These are phyloP conservation scores for Capronia epimyces DNA, from an alignment of 2,329 filamentous ascomycete genomes.

Conservation along the genomic window DNA sequence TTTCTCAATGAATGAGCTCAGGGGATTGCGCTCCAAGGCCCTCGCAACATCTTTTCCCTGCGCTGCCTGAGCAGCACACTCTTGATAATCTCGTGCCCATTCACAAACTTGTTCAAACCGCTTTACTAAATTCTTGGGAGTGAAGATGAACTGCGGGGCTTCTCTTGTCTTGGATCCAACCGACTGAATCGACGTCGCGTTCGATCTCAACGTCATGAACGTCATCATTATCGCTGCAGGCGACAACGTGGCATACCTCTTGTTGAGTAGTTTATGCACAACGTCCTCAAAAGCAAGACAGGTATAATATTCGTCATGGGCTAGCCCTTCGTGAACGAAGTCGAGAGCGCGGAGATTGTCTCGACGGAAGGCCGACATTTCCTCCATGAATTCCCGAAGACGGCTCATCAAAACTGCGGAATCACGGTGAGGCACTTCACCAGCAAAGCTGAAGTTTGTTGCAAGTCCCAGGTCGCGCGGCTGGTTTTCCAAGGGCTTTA, in stretches of 20 bases:
- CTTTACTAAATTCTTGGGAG: conserved; percentile 47
- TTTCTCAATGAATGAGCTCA: conserved; percentile 43
- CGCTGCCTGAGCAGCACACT: conserved; percentile 41
- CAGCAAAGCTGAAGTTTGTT: conserved; percentile 28
- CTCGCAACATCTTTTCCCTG: conserved; percentile 29
- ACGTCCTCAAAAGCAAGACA: conserved; percentile 38
- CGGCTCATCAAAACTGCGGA: conserved; percentile 35
- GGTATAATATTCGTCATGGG: conserved; percentile 35
- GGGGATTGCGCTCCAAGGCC: conserved; percentile 34
- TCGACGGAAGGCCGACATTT: conserved; percentile 35
- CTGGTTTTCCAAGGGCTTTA: conserved; percentile 15
- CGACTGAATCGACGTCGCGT: conserved; percentile 7
- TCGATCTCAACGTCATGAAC: conserved; percentile 10
- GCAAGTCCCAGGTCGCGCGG: conserved; percentile 30
- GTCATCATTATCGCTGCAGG: conserved; percentile 25
- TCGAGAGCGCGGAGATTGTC: conserved; percentile 35
- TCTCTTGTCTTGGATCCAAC: not conserved
- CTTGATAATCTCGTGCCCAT: conserved; percentile 55
- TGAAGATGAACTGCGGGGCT: conserved; percentile 32
- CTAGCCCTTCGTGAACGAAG: conserved; percentile 36
- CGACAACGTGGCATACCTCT: conserved; percentile 33
- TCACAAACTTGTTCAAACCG: conserved; percentile 47
- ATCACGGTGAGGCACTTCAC: conserved; percentile 39
- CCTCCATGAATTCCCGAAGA: conserved; percentile 34
- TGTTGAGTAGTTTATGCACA: conserved; percentile 33